A percentile compares a stretch with the other conserved stretches of the same genome.
Conservation (phyloP, 1,139 yeast species). For the Geotrichum armillariae region DNA sequence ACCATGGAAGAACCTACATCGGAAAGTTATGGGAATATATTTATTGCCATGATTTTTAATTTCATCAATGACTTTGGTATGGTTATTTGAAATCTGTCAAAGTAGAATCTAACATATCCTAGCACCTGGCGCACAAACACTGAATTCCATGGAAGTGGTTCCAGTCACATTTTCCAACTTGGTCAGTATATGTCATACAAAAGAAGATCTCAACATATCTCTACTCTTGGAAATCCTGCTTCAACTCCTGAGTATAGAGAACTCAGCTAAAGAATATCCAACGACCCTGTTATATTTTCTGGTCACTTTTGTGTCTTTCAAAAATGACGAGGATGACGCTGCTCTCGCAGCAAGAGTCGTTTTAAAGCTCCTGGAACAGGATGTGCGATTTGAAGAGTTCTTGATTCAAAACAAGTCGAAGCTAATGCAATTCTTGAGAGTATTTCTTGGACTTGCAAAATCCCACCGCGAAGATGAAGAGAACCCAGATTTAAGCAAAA, state of each 20-base stretch:
- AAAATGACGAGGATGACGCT: conserved; percentile 1
- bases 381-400: not conserved
- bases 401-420: conserved; percentile 8
- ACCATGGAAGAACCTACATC: not conserved
- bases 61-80: conserved; percentile 19
- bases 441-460: conserved; percentile 21
- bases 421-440: conserved; percentile 24
- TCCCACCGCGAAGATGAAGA: conserved; percentile 4
- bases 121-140: conserved; percentile 7
- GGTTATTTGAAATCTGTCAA: too few species aligned
- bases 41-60: conserved; percentile 13
- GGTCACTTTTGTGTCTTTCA: not conserved
- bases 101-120: not conserved
- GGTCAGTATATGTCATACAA: not conserved
- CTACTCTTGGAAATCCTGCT: conserved; percentile 1
- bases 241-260: not conserved
- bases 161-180: not conserved
- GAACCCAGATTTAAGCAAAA: conserved; percentile 12
- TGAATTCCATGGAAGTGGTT: not conserved
- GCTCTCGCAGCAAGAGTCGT: not conserved
- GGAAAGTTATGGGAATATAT: not conserved
- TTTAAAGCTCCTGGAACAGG: conserved; percentile 2
- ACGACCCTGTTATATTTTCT: not conserved
- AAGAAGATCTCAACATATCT: conserved; percentile 8
- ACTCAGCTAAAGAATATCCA: not conserved